Base-by-base conservation (phyloP, 2,329 filamentous ascomycete genomes). In the Talaromyces sp. region DNA sequence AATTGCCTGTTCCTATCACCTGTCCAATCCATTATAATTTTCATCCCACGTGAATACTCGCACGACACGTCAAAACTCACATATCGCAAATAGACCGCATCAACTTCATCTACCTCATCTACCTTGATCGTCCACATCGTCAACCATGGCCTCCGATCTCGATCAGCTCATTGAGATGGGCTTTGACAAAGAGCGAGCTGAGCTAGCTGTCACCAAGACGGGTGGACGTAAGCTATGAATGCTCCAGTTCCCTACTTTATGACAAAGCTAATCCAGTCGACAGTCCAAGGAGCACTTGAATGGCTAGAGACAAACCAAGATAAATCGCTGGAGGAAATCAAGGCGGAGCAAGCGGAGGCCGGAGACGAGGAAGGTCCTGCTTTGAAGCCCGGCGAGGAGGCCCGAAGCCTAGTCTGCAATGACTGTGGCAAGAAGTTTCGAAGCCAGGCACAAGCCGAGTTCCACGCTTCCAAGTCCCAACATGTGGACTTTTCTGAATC, bases 231-330 rank as follows among this genome's bases (percentile, higher is more conserved):
- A 75, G 88, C 78, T 22, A 30, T 16, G 37, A 19, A n/a, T 27
- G 30, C 3, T 10, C 14, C 4, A n/a, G 17, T 14, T 8, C 24
- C 14, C 10, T 35, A 46, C 22, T 37, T 27, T n/a, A 7, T 32
- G 17, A 22, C 17, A 13, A 20, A 24, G 36, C 57, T 67, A 50
- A 64, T 45, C 46, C n/a, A 6, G 27, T 27, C 16, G 20, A 53
- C 49, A 93, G 90, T 97, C 42, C 88, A 94, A 70, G 88, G 87
- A 62, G 94, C 94, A 47, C 83, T 99, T 52, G 90, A 96, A 76
- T 99, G 94, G 94, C 83, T 99, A 1, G 92, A 96, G 70, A 84
- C 89, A 64, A 96, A 95, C 70, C 87, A 95, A 70, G 91, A 96
- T 72, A 96, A 89, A 64, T 81, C 89, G 1, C 70, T 96, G 37